Conservation (phyloP, 495 filamentous ascomycete species). For the Tuber umbilicatum region DNA sequence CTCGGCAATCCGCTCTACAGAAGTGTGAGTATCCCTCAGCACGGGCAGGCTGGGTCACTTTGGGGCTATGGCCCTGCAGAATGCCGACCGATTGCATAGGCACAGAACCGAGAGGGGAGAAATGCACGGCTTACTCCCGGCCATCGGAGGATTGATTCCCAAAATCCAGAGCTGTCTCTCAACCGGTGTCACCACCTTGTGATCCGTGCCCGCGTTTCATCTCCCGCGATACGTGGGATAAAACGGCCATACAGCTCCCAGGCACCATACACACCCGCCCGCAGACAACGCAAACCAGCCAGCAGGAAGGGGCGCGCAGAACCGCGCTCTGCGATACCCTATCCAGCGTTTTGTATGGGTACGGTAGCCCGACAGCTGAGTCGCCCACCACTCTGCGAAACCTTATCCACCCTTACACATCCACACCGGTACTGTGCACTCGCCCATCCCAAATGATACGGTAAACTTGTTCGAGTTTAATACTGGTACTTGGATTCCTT, state of each 20-base stretch:
- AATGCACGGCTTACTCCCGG: not conserved
- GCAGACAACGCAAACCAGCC: not conserved
- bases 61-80: constrained; percentile 14
- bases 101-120: constrained; percentile 20
- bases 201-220: constrained; percentile 39
- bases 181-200: constrained; percentile 35
- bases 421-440: too few species aligned
- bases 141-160: constrained; percentile 17
- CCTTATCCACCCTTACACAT: not conserved
- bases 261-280: not conserved
- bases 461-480: not conserved
- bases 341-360: not conserved
- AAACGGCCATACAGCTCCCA: constrained; percentile 26
- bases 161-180: constrained; percentile 21
- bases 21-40: constrained; percentile 6
- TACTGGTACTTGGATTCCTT: not conserved
- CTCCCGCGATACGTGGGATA: constrained; percentile 14
- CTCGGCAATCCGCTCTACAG: not conserved
- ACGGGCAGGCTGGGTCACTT: constrained; percentile 9
- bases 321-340: not conserved
- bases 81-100: constrained; percentile 20
- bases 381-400: not conserved
- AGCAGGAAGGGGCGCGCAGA: not conserved
- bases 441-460: not conserved
- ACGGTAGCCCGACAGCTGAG: not conserved